These are phyloP conservation scores for Parasitella parasitica DNA, from an alignment of 371 early-diverging fungal species.

Conservation along the genomic window DNA sequence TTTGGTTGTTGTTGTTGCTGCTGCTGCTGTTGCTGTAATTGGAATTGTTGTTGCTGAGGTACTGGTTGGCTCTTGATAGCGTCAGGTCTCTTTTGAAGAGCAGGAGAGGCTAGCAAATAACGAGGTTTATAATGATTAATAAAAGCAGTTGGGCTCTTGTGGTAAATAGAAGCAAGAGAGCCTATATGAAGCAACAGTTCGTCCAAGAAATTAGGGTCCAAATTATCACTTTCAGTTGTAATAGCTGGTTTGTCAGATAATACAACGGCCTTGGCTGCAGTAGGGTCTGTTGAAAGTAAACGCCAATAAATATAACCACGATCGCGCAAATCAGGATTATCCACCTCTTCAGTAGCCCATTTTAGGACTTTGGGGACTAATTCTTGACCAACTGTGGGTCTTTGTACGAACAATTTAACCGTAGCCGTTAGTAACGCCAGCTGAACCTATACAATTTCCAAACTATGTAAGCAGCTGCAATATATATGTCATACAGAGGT, in stretches of 20 bases:
- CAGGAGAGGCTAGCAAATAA: conserved; percentile 56
- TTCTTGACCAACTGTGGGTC: conserved; percentile 86
- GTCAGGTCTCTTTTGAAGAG: conserved; percentile 28
- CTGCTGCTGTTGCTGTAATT: conserved; percentile 12
- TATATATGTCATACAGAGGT: too few species aligned
- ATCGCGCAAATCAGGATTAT: conserved; percentile 97
- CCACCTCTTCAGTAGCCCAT: conserved; percentile 89
- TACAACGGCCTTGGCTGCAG: conserved; percentile 72
- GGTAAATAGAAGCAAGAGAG: conserved; percentile 90
- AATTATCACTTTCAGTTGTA: conserved; percentile 81
- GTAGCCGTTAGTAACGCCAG: conserved; percentile 91
- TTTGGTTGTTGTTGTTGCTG: conserved; percentile 17
- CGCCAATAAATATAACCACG: conserved; percentile 98
- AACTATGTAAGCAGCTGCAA: too few species aligned
- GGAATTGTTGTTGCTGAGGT: neutral
- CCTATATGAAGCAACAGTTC: conserved; percentile 88
- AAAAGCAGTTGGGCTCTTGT: conserved; percentile 84
- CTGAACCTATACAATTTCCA: conserved; percentile 91
- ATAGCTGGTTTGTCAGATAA: conserved; percentile 93
- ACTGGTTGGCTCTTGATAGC: conserved; percentile 5
- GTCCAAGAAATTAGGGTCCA: conserved; percentile 79
- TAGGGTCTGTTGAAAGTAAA: conserved; percentile 88
- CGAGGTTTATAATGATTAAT: conserved; percentile 66
- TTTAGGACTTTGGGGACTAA: conserved; percentile 89
- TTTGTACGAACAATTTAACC: conserved; percentile 92